Evolutionary conservation across 768 basidiomycete genomes (phyloP), one percentile per base, ranked within the genome.

Genomic region (Trametes cingulata): DNA sequence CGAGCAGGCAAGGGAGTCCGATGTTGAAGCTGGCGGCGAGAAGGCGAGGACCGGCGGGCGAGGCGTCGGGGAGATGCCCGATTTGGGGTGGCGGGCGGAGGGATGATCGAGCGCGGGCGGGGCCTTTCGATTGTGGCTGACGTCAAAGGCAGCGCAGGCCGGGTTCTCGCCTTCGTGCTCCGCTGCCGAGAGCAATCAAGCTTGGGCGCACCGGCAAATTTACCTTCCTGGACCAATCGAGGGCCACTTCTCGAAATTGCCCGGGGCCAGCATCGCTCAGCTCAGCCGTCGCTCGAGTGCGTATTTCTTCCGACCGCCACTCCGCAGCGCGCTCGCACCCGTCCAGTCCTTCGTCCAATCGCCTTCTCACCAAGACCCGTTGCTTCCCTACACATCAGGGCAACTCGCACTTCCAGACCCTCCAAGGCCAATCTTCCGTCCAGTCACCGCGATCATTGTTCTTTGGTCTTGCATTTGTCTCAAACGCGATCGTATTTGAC

Each of bases 201-300:
- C 56, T 27, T 46, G 29, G 55, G 55, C 55, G 46, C 22, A 39
- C 55, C 58, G 58, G 58, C 59, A 49, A 60, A 42, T 54, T 42
- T 24, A n/a, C 58, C 46, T 57, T 48, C 47, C 47, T 57, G n/a
- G 56, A 17, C 56, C 39, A 41, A 49, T 57, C 46, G 55, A 56
- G 55, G 55, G 46, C 55, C 55, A 39, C 55, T 56, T 56, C 56
- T 49, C 56, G 56, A 57, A 57, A 47, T 40, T 48, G 55, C 24
- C 55, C 46, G 39, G 33, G 40, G 52, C 55, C 29, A 20, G 15
- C 37, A 22, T 42, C 40, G 17, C 24, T 40, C 52, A 9, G 20
- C 24, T 24, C 52, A 56, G 54, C 45, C 53, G 41, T 36, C 41
- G 27, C n/a, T 22, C 45, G 35, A 22, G 27, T 8, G 47, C 56